Evolutionary conservation across 1,284 basidiomycete genomes (phyloP).

Genomic region (Psilocybe mexicana): DNA sequence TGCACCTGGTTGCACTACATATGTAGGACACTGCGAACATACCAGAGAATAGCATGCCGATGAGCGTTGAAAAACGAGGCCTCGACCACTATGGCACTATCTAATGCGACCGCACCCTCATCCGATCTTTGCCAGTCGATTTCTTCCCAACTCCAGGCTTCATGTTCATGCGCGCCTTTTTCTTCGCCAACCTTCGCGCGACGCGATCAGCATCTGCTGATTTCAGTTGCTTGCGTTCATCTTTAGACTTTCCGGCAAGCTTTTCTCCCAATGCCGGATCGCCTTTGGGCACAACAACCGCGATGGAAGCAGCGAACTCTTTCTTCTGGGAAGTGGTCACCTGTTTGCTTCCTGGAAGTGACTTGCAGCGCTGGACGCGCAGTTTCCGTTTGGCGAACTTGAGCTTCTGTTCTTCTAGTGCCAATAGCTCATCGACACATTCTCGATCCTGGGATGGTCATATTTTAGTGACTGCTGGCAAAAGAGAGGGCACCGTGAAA

Average conservation of each 20-base stretch:
- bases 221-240: slow-evolving; percentile 83
- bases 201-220: slow-evolving; percentile 75
- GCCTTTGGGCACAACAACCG: slow-evolving; percentile 61
- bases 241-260: slow-evolving; percentile 77
- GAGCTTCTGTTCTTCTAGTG: slow-evolving; percentile 71
- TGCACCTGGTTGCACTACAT: too few relatives aligned
- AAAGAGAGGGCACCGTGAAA: slow-evolving; percentile 32
- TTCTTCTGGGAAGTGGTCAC: slow-evolving; percentile 11
- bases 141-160: slow-evolving; percentile 37
- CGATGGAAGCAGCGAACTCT: slow-evolving; percentile 11
- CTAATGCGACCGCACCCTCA: slow-evolving; percentile 18
- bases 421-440: slow-evolving; percentile 88
- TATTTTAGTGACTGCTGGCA: background rate
- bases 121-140: slow-evolving; percentile 20
- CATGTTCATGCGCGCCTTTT: slow-evolving; percentile 64
- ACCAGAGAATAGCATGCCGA: too few relatives aligned
- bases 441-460: slow-evolving; percentile 68
- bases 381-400: slow-evolving; percentile 90
- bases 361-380: slow-evolving; percentile 85
- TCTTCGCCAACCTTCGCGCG: slow-evolving; percentile 85
- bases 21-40: too few relatives aligned
- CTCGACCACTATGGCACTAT: background rate
- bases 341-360: slow-evolving; percentile 37
- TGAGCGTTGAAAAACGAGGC: too few relatives aligned
- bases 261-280: slow-evolving; percentile 79